A percentile compares a stretch with the other conserved stretches of the same genome.
Evolutionary conservation across 78 protist species (phyloP).

Genomic region (Chrysochromulina tobinii): DNA sequence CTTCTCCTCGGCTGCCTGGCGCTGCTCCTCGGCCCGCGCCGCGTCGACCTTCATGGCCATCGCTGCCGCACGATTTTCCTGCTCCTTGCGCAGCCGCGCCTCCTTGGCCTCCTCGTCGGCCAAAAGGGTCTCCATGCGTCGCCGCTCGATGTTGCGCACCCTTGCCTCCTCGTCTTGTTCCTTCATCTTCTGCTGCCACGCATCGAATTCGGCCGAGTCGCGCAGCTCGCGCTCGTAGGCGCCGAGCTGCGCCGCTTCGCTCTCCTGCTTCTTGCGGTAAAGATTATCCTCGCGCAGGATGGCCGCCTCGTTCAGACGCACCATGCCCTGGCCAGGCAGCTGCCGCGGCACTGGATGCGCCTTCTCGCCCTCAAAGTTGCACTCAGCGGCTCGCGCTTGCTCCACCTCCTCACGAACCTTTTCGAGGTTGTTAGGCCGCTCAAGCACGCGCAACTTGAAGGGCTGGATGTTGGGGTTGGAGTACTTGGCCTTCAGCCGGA

Average conservation of each 20-base stretch:
- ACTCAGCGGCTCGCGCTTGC: not conserved
- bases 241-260: not conserved
- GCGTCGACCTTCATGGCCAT: not conserved
- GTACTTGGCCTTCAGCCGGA: not conserved
- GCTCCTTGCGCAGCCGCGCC: not conserved
- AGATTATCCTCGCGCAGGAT: slow-evolving; percentile 50
- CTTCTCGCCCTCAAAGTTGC: not conserved
- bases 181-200: not conserved
- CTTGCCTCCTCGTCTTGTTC: not conserved
- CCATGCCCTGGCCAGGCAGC: not conserved
- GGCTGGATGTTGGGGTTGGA: not conserved
- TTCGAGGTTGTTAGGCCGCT: slow-evolving; percentile 24
- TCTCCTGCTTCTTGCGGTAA: slow-evolving; percentile 31
- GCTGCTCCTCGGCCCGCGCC: not conserved
- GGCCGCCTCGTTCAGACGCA: slow-evolving; percentile 42
- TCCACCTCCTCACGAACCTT: not conserved
- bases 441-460: not conserved
- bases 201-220: slow-evolving; percentile 32
- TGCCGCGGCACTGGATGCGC: slow-evolving; percentile 6
- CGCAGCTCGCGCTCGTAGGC: slow-evolving; percentile 43
- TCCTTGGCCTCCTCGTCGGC: slow-evolving; percentile 7
- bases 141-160: not conserved
- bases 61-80: not conserved
- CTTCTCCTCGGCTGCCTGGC: not conserved
- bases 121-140: not conserved